A percentile compares a stretch with the other conserved stretches of the same genome.
Conservation (phyloP, 176 grass and related monocot species). For the Otatea glauca region DNA sequence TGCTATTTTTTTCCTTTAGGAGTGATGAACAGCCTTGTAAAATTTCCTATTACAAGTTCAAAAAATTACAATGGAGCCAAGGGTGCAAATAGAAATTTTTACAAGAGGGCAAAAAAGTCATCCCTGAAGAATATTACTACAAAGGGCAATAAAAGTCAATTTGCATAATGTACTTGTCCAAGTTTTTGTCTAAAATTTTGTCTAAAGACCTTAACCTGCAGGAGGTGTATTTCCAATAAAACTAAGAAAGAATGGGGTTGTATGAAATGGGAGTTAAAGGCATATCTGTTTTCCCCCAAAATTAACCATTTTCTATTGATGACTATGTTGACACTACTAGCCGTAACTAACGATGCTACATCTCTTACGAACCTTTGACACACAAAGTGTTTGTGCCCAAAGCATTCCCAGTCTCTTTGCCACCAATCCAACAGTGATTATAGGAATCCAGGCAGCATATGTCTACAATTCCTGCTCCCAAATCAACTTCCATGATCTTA, state of each 20-base stretch:
- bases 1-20: conserved; percentile 18
- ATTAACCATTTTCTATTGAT: conserved; percentile 18
- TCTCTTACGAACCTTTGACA: conserved; percentile 25
- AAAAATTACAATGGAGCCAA: conserved; percentile 24
- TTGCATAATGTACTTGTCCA: conserved; percentile 16
- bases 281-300: background rate
- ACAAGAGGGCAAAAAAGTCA: background rate
- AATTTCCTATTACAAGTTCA: background rate
- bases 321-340: conserved; percentile 16
- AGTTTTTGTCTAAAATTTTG: background rate
- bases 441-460: background rate
- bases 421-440: conserved; percentile 20
- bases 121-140: background rate
- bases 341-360: conserved; percentile 7
- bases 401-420: background rate
- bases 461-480: conserved; percentile 20
- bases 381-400: background rate
- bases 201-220: background rate
- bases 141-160: conserved; percentile 6
- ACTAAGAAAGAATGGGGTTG: background rate
- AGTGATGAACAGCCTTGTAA: conserved; percentile 7
- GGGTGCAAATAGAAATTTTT: background rate
- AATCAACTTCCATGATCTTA: conserved; percentile 19
- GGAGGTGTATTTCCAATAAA: background rate
- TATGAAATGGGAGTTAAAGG: background rate